phyloP scores from a whole-genome alignment of 2,329 filamentous ascomycete genomes.

The Ophiocordyceps australis region DNA sequence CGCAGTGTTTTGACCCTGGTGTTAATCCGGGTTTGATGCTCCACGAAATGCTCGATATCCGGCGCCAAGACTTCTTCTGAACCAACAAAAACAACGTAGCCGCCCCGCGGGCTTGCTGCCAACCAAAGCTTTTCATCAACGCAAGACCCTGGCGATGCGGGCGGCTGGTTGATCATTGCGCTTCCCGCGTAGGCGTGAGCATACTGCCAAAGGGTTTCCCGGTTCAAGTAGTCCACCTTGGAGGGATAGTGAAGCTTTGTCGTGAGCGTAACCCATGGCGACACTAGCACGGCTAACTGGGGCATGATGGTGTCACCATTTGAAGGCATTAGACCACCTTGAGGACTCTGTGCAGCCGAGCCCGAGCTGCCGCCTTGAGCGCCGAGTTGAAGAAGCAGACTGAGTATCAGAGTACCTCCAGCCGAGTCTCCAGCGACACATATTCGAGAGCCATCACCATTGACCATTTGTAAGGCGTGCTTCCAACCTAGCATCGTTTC shows the following conservation, averaged over 20 bases:
- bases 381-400: slow-evolving; percentile 50
- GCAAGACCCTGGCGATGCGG: slow-evolving; percentile 50
- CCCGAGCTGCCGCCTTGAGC: slow-evolving; percentile 8
- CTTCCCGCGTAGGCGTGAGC: slow-evolving; percentile 47
- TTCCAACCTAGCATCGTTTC: slow-evolving; percentile 55
- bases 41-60: slow-evolving; percentile 45
- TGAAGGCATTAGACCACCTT: no score
- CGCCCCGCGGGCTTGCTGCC: slow-evolving; percentile 43
- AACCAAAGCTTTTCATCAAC: slow-evolving; percentile 48
- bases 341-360: no score
- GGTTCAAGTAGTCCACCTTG: slow-evolving; percentile 56
- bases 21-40: slow-evolving; percentile 31
- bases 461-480: slow-evolving; percentile 44
- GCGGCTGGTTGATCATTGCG: slow-evolving; percentile 12
- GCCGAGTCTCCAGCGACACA: slow-evolving; percentile 67
- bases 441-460: slow-evolving; percentile 38
- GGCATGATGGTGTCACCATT: no score
- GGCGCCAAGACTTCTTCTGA: slow-evolving; percentile 61
- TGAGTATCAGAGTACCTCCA: slow-evolving; percentile 56
- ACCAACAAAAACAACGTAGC: slow-evolving; percentile 55
- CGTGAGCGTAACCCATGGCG: slow-evolving; percentile 62
- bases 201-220: slow-evolving; percentile 46
- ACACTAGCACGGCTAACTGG: slow-evolving; percentile 52
- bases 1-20: slow-evolving; percentile 37
- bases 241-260: slow-evolving; percentile 51